Base-by-base conservation (phyloP, 2,329 filamentous ascomycete species). In the Xylaria sp. region DNA sequence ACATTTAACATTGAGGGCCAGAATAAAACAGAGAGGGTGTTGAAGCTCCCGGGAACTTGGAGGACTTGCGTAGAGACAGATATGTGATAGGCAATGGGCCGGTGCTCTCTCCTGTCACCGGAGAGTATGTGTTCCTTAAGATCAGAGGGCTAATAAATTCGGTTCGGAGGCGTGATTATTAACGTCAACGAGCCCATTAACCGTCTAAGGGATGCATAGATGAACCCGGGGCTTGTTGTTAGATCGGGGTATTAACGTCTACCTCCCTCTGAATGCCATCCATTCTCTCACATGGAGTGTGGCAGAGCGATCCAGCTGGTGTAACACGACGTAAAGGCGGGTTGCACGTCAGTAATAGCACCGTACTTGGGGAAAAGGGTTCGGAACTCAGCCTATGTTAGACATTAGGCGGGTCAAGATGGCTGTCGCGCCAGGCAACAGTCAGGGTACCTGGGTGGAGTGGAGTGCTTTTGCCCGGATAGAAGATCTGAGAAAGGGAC, bases 191-290 rank as follows among this genome's bases (percentile, higher is more conserved):
- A 25, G 21, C 18, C 21, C 13, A 25, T 23, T n/a, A 44, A 9
- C 23, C 44, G 12, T 48, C 44, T 13, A 4, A 23, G 21, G 12
- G 13, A 2, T 23, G 4, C 12, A 16, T 12, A 21, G 27, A 48
- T 10, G 59, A n/a, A 27, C 48, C 18, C 18, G n/a, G 5, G 13
- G 47, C 21, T 42, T 10, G 42, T 35, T 54, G n/a, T 63, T 42
- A 10, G 40, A 40, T 50, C 53, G 42, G n/a, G n/a, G n/a, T n/a
- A n/a, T n/a, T 29, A 58, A 58, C n/a, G n/a, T 51, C 61, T 50
- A 42, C 37, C 51, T 40, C 50, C 5, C 25, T 48, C 35, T 44
- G 37, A 25, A 32, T 16, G 48, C 18, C 48, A 42, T 25, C 18
- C 40, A 27, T 48, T 12, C 16, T 29, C 13, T 44, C 42, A 50